Conservation (phyloP, 2,329 filamentous ascomycete genomes). For the Magnaporthiopsis poae region DNA sequence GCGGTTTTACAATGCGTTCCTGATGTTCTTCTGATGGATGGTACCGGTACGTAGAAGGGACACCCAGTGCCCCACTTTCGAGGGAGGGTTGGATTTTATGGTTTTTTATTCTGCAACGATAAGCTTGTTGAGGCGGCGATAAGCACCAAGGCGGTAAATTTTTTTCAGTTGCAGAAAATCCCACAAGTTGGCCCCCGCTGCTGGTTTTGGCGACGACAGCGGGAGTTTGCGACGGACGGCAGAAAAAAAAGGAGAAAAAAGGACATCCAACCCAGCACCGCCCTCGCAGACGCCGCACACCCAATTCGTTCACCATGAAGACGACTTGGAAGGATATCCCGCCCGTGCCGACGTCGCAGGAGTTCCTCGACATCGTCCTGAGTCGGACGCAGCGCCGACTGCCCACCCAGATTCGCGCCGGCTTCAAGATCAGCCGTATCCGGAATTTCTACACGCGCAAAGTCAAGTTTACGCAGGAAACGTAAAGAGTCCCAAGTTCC, state of each 20-base stretch:
- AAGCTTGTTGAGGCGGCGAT: not conserved
- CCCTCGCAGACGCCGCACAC: not conserved
- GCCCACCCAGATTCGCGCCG: conserved; percentile 79
- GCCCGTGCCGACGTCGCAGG: conserved; percentile 81
- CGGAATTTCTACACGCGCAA: conserved; percentile 90
- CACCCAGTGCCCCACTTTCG: not conserved
- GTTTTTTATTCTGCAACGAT: not conserved
- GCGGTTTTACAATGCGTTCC: not conserved
- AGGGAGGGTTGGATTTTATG: not conserved
- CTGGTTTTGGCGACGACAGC: not conserved
- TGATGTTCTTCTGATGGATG: not conserved
- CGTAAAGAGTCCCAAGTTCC: conserved; percentile 22
- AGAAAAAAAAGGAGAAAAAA: not conserved
- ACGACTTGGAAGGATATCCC: conserved; percentile 60
- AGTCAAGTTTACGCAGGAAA: conserved; percentile 96
- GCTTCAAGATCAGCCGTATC: conserved; percentile 93
- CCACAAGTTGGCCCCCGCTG: conserved; percentile 1
- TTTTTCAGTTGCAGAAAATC: conserved; percentile 3
- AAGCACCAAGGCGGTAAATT: conserved; percentile 2
- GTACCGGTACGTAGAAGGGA: not conserved
- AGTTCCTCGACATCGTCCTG: conserved; percentile 95
- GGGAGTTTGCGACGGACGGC: conserved; percentile 5
- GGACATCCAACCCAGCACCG: not conserved
- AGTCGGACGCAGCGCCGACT: conserved; percentile 85
- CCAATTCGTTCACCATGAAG: conserved; percentile 12